A percentile compares a stretch with the other conserved stretches of the same genome.
phyloP scores from a whole-genome alignment of 2,329 filamentous ascomycete genomes.

The Penicillium glabrum region DNA sequence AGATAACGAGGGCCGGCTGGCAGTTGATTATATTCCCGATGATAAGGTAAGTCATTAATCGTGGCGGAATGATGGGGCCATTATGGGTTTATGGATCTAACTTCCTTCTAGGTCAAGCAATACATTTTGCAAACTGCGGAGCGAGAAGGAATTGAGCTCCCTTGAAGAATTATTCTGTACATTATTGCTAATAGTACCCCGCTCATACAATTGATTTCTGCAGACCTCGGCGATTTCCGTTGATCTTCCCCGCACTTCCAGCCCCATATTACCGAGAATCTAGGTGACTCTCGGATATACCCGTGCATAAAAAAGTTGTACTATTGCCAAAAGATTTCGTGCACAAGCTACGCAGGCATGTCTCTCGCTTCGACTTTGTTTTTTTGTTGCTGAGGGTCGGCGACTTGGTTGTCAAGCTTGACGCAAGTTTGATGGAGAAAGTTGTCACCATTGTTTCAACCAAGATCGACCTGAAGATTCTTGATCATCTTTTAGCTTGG shows the following conservation, averaged over 20 bases:
- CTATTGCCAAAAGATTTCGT: too few relatives aligned
- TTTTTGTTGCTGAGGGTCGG: background rate
- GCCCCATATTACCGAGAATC: background rate
- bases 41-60: conserved; percentile 61
- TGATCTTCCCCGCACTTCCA: conserved; percentile 13
- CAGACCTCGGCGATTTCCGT: background rate
- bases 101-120: conserved; percentile 59
- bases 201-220: background rate
- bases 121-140: conserved; percentile 79
- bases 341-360: too few relatives aligned
- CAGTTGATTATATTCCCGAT: conserved; percentile 84
- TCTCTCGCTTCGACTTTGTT: background rate
- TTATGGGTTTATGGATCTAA: background rate
- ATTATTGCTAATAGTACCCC: background rate
- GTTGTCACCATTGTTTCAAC: background rate
- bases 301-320: background rate
- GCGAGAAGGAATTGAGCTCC: conserved; percentile 76
- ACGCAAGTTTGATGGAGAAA: background rate
- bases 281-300: background rate
- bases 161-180: conserved; percentile 12
- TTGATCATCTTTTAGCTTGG: background rate
- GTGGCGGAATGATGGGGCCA: background rate
- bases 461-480: background rate
- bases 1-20: conserved; percentile 67
- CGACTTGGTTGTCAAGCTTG: background rate